Base-by-base conservation (phyloP, 2,329 filamentous ascomycete genomes). In the Colletotrichum godetiae region DNA sequence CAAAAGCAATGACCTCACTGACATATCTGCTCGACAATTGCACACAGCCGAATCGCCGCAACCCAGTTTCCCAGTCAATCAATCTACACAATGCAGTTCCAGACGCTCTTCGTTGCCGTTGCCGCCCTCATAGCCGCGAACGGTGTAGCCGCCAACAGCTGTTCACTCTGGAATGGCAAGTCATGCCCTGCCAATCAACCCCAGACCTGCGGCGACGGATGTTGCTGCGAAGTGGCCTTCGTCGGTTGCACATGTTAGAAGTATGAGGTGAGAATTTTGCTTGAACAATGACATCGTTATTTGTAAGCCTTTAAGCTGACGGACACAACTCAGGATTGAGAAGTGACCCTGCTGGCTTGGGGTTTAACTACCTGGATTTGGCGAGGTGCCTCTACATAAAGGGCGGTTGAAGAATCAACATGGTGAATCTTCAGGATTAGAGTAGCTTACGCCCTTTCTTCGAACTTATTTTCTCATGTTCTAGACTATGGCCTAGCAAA, bases 241-340 rank as follows among this genome's bases (percentile, higher is more conserved):
- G 8, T 10, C n/a, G 31, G 6, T 27, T 35, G 29, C 5, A 13
- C n/a, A 4, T 53, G 60, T 8, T 63, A 63, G 13, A 33, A 15
- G 35, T n/a, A 60, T 4, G 5, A 19, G 22, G 58, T 60, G 19
- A 27, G 53, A 5, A 29, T 3, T n/a, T 5, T 5, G 29, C 13
- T 5, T 11, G 3, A 4, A 10, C 10, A 1, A 10, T 29, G 1
- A 3, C 3, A 15, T 22, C 24, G 15, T 2, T 19, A 12, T 1
- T 42, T 19, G 6, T 11, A 27, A 24, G 8, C 11, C 11, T 27
- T n/a, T 35, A 11, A 7, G n/a, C 19, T 35, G 60, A 53, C 29
- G 11, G 4, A 27, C 2, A 11, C 2, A 11, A 7, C 1, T 19
- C 10, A 46, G 31, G 15, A 33, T 11, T n/a, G 29, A 7, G 19